Base-by-base conservation (phyloP, 441 rosid genomes). In the Kokia cookei region DNA sequence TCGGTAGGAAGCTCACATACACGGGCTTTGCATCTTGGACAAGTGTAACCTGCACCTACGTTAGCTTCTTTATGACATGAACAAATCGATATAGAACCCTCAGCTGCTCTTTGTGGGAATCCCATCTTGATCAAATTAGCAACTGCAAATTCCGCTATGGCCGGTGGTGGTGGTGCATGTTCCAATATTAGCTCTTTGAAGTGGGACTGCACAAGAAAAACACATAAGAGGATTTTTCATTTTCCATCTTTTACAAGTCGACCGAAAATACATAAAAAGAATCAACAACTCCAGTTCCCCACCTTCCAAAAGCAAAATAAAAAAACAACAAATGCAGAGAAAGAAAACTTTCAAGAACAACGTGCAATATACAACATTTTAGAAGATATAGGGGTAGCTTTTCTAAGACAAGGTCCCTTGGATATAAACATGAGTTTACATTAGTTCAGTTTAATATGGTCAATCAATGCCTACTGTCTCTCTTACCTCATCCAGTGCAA, bases 151-250 rank as follows among this genome's bases (percentile, higher is more conserved):
- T 94, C 99, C 65, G 96, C 99, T 81, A 94, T 89, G 43, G 97
- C 97, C 2, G 99, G 98, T 77, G 99, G 97, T 62, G 99, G 97
- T 17, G 96, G 94, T 15, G 99, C 99, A 82, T 94, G 99, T 83
- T 94, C 98, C 48, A 94, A 62, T n/a, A 91, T 75, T 67, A 90
- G 73, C 83, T 89, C 99, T 82, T 93, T 94, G n/a, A 94, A 73
- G 77, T 94, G 99, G 47, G 81, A 82, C 99, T 93, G 84, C 75
- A 73, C 2, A n/a, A 63, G 54, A 79, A 60, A 70, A 64, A 8
- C 19, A 13, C 0, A 35, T 35, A 42, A 48, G n/a, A 69, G 7
- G 1, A 24, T 37, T 69, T 37, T 29, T 6, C 42, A 50, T 47
- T 68, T 54, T 4, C 48, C n/a, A n/a, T 15, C 47, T 22, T 22